phyloP scores from a whole-genome alignment of 371 early-diverging fungal species.

The Rhizopus sp. region DNA sequence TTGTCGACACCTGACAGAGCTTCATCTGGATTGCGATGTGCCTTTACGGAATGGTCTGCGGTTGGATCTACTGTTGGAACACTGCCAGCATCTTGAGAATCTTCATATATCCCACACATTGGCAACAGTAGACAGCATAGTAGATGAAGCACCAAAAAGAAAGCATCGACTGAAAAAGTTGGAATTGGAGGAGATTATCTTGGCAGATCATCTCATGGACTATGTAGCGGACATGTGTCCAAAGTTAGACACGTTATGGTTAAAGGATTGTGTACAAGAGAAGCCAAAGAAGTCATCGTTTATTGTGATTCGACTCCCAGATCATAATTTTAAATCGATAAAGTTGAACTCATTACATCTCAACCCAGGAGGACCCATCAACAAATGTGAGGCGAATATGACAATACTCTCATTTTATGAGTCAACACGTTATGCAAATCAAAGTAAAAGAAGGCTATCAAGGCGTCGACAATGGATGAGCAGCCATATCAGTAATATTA shows the following conservation, averaged over 20 bases:
- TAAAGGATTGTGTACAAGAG: slow-evolving; percentile 21
- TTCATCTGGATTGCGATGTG: slow-evolving; percentile 25
- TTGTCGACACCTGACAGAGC: slow-evolving; percentile 21
- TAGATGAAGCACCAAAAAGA: slow-evolving; percentile 6
- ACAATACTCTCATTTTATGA: slow-evolving; percentile 26
- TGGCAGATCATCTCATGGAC: slow-evolving; percentile 29
- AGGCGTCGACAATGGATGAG: not conserved
- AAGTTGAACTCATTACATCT: slow-evolving; percentile 17
- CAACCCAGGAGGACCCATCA: slow-evolving; percentile 21
- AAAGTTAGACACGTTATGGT: slow-evolving; percentile 10
- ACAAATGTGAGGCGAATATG: slow-evolving; percentile 13
- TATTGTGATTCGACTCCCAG: slow-evolving; percentile 30
- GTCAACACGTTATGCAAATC: slow-evolving; percentile 21
- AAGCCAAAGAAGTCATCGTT: slow-evolving; percentile 22
- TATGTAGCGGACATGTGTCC: slow-evolving; percentile 21
- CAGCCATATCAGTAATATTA: not conserved
- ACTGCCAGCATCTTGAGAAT: slow-evolving; percentile 14
- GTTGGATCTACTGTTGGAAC: slow-evolving; percentile 23
- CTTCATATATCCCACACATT: slow-evolving; percentile 14
- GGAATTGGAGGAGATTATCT: slow-evolving; percentile 10
- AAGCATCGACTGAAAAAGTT: slow-evolving; percentile 9
- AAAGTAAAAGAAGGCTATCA: slow-evolving; percentile 13
- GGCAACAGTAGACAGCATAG: slow-evolving; percentile 12
- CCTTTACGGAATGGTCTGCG: slow-evolving; percentile 24
- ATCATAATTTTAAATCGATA: slow-evolving; percentile 22